Evolutionary conservation across 2,329 filamentous ascomycete species (phyloP), one percentile per base, ranked within the genome.

Genomic region (Rugonectria rugulosa): DNA sequence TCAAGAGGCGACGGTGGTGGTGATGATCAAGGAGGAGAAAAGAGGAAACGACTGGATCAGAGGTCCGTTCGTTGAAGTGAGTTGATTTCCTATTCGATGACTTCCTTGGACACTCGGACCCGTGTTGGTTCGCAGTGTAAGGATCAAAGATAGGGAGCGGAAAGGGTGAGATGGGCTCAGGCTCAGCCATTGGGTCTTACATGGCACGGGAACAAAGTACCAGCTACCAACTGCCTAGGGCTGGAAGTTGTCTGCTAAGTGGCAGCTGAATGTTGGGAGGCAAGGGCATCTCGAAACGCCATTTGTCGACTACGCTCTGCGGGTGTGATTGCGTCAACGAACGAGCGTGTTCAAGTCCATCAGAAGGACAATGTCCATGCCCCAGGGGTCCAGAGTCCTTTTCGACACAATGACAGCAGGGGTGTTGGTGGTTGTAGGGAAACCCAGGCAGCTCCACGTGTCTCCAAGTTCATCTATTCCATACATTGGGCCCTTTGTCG

Each of bases 21-120:
- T 36, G 32, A 29, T 41, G 29, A 44, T 45, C 60, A 62, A 66
- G 57, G 62, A 57, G 64, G 64, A 59, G 61, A 42, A 34, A 65
- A 59, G 62, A 60, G 61, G 29, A 57, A 67, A 56, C 51, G 23
- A 34, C 42, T 40, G 17, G 50, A 38, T 21, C 34, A 38, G 20
- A 26, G 37, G 37, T 23, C 37, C 14, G n/a, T 36, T 6, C 46
- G 38, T 14, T 37, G 11, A 48, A 38, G 48, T 46, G 36, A 55
- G 53, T 51, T 47, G 43, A 49, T 57, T 40, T 40, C 49, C 45
- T 34, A 36, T 46, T 41, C 40, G 42, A 37, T 38, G 40, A 34
- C 44, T n/a, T n/a, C n/a, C n/a, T 51, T 36, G 31, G 32, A 36
- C 55, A 58, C 51, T 38, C 19, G 57, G 55, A 27, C 54, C 45